Conservation (phyloP, 2,329 filamentous ascomycete genomes). For the Colletotrichum paranaense region DNA sequence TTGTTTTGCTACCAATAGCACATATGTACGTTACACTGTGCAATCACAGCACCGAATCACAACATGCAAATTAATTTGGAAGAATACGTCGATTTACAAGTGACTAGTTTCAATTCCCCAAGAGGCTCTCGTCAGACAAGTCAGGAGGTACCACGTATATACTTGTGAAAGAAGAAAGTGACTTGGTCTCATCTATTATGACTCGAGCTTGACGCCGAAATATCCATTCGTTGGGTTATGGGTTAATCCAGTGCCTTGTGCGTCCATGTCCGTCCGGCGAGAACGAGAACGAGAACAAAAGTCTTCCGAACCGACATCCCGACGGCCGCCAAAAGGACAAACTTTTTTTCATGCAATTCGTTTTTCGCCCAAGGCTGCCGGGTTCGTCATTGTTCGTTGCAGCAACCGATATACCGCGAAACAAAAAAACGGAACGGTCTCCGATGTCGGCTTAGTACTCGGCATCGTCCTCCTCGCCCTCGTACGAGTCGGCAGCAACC, state of each 20-base stretch:
- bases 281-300: conserved; percentile 27
- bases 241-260: conserved; percentile 33
- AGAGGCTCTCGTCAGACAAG: background rate
- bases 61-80: background rate
- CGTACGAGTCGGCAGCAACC: conserved; percentile 79
- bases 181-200: conserved; percentile 36
- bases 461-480: conserved; percentile 71
- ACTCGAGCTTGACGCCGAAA: conserved; percentile 35
- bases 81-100: conserved; percentile 13
- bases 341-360: conserved; percentile 33
- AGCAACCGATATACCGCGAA: conserved; percentile 9
- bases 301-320: conserved; percentile 33
- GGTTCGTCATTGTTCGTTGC: conserved; percentile 26
- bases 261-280: conserved; percentile 29
- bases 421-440: conserved; percentile 15
- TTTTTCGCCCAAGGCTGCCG: conserved; percentile 15
- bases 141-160: conserved; percentile 6
- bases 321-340: conserved; percentile 33
- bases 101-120: conserved; percentile 13
- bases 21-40: background rate
- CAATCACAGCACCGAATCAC: background rate
- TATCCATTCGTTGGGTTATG: conserved; percentile 34
- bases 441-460: conserved; percentile 76
- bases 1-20: background rate
- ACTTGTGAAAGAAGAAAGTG: conserved; percentile 26